Conservation (phyloP, 2,329 filamentous ascomycete species). For the Sphaerulina vaccinii region DNA sequence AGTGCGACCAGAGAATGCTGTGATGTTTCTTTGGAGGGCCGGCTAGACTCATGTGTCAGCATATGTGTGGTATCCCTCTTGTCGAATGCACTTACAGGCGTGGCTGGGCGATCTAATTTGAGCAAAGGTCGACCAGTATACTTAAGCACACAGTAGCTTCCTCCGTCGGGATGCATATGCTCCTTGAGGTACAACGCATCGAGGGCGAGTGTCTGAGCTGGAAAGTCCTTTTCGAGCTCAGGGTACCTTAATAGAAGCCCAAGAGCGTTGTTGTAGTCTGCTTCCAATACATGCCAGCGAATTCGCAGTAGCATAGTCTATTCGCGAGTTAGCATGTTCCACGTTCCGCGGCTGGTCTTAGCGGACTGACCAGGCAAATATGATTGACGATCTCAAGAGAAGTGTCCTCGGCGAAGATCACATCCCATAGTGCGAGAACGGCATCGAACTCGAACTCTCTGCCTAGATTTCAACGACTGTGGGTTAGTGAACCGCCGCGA, state of each 20-base stretch:
- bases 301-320: slow-evolving; percentile 81
- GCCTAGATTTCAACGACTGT: too few relatives aligned
- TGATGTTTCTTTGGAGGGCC: slow-evolving; percentile 37
- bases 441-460: slow-evolving; percentile 89
- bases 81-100: slow-evolving; percentile 16
- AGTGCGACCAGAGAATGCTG: slow-evolving; percentile 32
- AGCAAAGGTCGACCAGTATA: slow-evolving; percentile 57
- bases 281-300: slow-evolving; percentile 80
- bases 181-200: slow-evolving; percentile 75
- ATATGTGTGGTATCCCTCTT: too few relatives aligned
- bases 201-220: slow-evolving; percentile 62
- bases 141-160: slow-evolving; percentile 65
- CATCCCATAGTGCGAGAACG: slow-evolving; percentile 83
- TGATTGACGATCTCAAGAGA: slow-evolving; percentile 78
- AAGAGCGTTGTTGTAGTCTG: slow-evolving; percentile 83
- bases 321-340: neutral
- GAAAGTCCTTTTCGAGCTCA: slow-evolving; percentile 44
- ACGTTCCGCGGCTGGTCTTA: neutral
- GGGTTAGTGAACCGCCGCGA: too few relatives aligned
- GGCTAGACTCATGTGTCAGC: slow-evolving; percentile 19
- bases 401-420: slow-evolving; percentile 82
- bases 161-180: slow-evolving; percentile 63
- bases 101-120: slow-evolving; percentile 33
- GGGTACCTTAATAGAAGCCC: slow-evolving; percentile 83
- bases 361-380: slow-evolving; percentile 66